phyloP scores from a whole-genome alignment of 306 rosid genomes.

The Corylus heterophylla region DNA sequence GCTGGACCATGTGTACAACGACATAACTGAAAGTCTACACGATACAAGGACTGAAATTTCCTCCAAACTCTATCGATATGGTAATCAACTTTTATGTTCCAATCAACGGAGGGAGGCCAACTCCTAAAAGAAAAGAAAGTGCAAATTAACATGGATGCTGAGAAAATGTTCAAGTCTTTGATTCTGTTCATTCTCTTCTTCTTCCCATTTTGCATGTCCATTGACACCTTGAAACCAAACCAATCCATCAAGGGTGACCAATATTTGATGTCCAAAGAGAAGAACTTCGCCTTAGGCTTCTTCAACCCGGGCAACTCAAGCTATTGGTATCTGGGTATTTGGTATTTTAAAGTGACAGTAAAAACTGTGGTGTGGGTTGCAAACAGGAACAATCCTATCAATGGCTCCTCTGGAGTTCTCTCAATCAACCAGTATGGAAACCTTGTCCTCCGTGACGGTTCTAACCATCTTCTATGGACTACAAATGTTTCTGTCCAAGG shows the following conservation, averaged over 20 bases:
- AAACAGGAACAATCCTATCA: no score
- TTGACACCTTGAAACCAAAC: neutral
- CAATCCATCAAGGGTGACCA: neutral
- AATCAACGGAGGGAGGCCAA: no score
- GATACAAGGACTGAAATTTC: no score
- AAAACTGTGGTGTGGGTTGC: no score
- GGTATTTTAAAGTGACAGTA: no score
- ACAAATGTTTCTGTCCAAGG: neutral
- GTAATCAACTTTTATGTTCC: no score
- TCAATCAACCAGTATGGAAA: no score
- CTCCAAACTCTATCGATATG: neutral
- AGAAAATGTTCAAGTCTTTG: neutral
- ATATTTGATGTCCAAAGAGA: neutral
- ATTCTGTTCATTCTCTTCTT: neutral
- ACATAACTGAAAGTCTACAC: neutral
- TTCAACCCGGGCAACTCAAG: no score
- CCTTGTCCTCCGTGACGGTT: neutral
- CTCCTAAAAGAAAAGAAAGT: no score
- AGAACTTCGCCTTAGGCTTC: neutral
- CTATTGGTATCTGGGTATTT: no score
- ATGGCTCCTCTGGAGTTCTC: no score
- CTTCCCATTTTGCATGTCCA: neutral
- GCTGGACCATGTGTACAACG: no score
- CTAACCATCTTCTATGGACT: neutral
- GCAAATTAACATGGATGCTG: neutral